phyloP scores from a whole-genome alignment of 306 rosid species.

The Arachis hypogaea region DNA sequence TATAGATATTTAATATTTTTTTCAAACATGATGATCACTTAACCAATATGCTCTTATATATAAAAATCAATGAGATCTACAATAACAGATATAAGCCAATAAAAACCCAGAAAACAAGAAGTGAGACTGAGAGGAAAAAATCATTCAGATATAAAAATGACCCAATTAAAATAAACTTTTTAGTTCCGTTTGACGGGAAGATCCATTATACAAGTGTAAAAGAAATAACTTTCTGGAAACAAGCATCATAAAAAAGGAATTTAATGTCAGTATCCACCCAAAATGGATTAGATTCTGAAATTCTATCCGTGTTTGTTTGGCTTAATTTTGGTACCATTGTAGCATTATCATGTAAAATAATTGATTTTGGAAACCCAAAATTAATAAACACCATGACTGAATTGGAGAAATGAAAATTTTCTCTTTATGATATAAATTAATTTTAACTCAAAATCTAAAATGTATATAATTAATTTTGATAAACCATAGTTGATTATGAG shows the following conservation, averaged over 20 bases:
- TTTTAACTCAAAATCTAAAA: too few relatives aligned
- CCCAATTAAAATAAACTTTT: background rate
- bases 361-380: too few relatives aligned
- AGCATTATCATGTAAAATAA: too few relatives aligned
- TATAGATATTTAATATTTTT: background rate
- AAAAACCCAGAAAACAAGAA: background rate
- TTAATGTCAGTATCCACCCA: background rate
- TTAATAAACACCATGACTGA: too few relatives aligned
- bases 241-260: background rate
- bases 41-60: background rate
- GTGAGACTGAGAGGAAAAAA: background rate
- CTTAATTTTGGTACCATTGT: too few relatives aligned
- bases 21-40: background rate
- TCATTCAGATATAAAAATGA: background rate
- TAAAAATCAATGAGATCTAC: background rate
- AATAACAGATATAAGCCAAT: background rate
- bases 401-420: too few relatives aligned
- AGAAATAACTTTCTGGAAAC: background rate
- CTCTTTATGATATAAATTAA: too few relatives aligned
- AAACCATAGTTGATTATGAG: too few relatives aligned
- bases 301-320: too few relatives aligned
- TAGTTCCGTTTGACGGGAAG: background rate
- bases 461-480: too few relatives aligned
- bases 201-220: slow-evolving; percentile 1
- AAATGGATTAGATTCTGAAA: background rate